Percentiles rank a stretch among this genome's conserved stretches.
Evolutionary conservation across 441 rosid species (phyloP).

Genomic region (Corymbia calophylla): DNA sequence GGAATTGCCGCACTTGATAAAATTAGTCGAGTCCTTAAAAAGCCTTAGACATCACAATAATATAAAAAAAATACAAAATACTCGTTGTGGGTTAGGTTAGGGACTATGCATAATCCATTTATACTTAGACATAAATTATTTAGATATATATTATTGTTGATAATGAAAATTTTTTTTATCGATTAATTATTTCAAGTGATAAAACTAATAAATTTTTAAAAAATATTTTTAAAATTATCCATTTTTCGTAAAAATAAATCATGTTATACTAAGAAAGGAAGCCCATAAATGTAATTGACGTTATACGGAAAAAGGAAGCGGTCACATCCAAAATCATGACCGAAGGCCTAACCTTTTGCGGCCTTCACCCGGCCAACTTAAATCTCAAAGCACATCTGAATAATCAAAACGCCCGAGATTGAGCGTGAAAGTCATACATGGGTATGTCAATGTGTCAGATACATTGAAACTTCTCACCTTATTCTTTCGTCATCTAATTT

Average conservation of each 20-base stretch:
- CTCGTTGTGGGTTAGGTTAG: accelerated
- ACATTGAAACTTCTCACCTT: background rate
- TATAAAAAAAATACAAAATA: too few relatives aligned
- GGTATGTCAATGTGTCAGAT: accelerated
- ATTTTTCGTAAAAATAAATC: accelerated
- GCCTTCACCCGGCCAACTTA: background rate
- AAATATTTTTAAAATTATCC: accelerated
- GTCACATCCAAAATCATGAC: background rate
- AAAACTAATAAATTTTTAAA: accelerated
- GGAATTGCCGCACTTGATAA: background rate
- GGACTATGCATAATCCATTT: background rate
- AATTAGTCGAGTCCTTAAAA: background rate
- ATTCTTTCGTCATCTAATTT: background rate
- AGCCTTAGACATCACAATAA: background rate
- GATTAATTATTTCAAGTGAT: accelerated
- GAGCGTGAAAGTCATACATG: background rate
- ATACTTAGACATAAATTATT: background rate
- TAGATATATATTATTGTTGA: background rate
- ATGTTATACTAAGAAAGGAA: accelerated
- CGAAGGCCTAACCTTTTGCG: background rate
- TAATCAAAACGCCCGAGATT: background rate
- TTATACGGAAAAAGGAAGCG: too few relatives aligned
- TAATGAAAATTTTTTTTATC: accelerated
- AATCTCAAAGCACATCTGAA: background rate
- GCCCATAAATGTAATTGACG: too few relatives aligned